phyloP scores from a whole-genome alignment of 2,329 filamentous ascomycete species.

The Colletotrichum phormii region DNA sequence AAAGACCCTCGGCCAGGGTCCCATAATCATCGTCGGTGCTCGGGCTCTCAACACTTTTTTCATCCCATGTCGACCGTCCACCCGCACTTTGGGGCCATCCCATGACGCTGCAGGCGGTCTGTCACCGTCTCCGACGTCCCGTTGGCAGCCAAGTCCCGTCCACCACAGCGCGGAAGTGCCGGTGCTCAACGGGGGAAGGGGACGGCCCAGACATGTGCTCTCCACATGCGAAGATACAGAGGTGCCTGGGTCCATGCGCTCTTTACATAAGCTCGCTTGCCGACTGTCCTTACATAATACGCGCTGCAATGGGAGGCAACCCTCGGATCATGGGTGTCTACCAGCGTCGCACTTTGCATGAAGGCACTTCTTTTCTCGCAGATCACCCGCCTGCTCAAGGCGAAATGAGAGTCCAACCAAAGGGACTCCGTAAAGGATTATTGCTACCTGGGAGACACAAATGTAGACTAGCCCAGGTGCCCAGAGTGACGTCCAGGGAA shows the following conservation, averaged over 20 bases:
- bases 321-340: neutral
- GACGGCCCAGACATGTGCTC: neutral
- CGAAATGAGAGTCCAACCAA: neutral
- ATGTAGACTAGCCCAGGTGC: neutral
- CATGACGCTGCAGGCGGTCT: conserved; percentile 8
- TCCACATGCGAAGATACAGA: neutral
- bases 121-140: conserved; percentile 2
- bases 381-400: conserved; percentile 26
- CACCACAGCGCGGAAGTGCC: neutral
- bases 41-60: conserved; percentile 11
- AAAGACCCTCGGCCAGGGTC: neutral
- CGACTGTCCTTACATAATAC: neutral
- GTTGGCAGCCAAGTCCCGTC: neutral
- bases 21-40: neutral
- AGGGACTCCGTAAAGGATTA: too few species aligned
- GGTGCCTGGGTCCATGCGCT: neutral
- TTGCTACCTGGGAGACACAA: too few species aligned
- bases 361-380: neutral
- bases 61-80: conserved; percentile 3
- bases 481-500: neutral
- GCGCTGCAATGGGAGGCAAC: neutral
- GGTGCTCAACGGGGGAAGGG: conserved; percentile 2
- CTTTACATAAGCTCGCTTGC: neutral
- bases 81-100: conserved; percentile 1
- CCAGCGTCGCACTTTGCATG: neutral